Evolutionary conservation across 208 protist species (phyloP).

Genomic region (Wallacemonas rigidus): DNA sequence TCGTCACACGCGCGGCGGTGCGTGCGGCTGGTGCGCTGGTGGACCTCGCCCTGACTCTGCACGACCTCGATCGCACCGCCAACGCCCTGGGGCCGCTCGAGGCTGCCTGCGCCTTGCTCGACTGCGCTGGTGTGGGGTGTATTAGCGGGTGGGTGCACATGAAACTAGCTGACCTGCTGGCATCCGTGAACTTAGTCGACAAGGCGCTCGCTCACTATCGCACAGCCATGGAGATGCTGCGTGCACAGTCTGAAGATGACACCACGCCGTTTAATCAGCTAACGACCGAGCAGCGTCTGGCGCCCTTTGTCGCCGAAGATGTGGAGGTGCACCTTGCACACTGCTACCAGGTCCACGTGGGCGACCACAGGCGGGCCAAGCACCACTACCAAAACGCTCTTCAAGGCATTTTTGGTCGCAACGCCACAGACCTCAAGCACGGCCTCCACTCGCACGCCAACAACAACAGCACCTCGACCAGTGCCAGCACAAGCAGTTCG

Average conservation of each 20-base stretch:
- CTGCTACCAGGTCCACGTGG: constrained; percentile 72
- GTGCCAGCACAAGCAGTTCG: not conserved
- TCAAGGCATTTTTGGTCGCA: constrained; percentile 13
- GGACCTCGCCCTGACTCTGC: constrained; percentile 60
- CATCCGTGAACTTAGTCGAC: constrained; percentile 53
- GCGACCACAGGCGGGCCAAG: constrained; percentile 67
- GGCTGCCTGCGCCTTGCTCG: constrained; percentile 47
- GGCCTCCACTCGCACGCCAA: constrained; percentile 8
- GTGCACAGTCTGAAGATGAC: constrained; percentile 1
- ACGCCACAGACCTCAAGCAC: constrained; percentile 11
- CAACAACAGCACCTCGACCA: not conserved
- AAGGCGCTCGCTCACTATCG: constrained; percentile 59
- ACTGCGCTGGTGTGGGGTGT: constrained; percentile 39
- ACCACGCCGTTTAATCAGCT: constrained; percentile 28
- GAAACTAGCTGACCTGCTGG: constrained; percentile 70
- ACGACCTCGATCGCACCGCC: constrained; percentile 41
- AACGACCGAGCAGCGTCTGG: constrained; percentile 22
- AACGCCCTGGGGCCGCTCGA: constrained; percentile 69
- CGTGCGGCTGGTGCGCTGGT: constrained; percentile 53
- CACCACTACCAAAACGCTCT: constrained; percentile 59
- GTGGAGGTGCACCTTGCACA: constrained; percentile 71
- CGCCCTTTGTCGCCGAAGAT: constrained; percentile 40
- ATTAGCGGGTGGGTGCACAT: constrained; percentile 55
- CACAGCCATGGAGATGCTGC: constrained; percentile 49
- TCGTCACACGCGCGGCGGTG: constrained; percentile 26